These are phyloP conservation scores for Trypanosoma cruzi DNA, from an alignment of 208 protist genomes.

Conservation along the genomic window DNA sequence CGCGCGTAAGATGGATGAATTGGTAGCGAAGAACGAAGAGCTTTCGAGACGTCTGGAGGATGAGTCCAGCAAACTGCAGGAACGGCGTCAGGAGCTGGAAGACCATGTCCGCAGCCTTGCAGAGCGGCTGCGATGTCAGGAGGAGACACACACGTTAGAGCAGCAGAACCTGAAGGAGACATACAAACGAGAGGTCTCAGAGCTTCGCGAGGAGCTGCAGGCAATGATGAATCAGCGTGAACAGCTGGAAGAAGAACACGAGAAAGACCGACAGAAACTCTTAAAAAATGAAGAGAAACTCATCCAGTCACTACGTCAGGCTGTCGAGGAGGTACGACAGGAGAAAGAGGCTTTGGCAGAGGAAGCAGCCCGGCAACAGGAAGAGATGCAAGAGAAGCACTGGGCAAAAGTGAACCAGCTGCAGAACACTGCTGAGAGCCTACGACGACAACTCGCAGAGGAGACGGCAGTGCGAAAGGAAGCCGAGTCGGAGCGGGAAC, in stretches of 20 bases:
- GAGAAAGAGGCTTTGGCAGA: slow-evolving; percentile 56
- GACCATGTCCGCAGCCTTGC: slow-evolving; percentile 57
- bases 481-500: slow-evolving; percentile 55
- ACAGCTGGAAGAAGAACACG: slow-evolving; percentile 39
- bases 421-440: slow-evolving; percentile 46
- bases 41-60: slow-evolving; percentile 27
- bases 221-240: slow-evolving; percentile 32
- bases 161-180: slow-evolving; percentile 50
- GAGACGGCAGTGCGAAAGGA: slow-evolving; percentile 61
- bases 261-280: slow-evolving; percentile 30
- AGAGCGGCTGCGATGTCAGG: slow-evolving; percentile 42
- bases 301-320: slow-evolving; percentile 49
- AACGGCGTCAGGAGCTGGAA: slow-evolving; percentile 44
- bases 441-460: slow-evolving; percentile 50
- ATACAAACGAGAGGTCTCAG: slow-evolving; percentile 47
- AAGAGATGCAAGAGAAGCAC: slow-evolving; percentile 59
- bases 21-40: slow-evolving; percentile 48
- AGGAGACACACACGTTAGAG: slow-evolving; percentile 47
- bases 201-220: slow-evolving; percentile 46
- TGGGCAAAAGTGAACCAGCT: slow-evolving; percentile 52
- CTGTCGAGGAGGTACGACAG: slow-evolving; percentile 50
- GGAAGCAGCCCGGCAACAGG: slow-evolving; percentile 49
- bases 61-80: slow-evolving; percentile 32
- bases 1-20: slow-evolving; percentile 47
- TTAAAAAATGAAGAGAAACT: slow-evolving; percentile 54